These are phyloP conservation scores for Vigna radiata DNA, from an alignment of 306 rosid genomes.

Conservation along the genomic window DNA sequence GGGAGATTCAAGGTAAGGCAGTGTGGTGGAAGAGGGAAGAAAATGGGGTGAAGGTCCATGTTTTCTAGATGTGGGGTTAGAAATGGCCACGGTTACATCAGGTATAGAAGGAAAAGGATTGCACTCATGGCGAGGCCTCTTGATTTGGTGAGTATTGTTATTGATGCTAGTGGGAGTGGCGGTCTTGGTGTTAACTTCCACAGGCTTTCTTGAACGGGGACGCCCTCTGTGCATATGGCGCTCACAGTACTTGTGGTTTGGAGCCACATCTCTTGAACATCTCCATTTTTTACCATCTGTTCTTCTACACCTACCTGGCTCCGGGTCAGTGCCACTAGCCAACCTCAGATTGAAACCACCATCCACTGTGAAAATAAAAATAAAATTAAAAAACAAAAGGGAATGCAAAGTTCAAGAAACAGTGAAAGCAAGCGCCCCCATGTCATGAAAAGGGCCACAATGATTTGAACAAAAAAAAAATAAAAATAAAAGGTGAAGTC, in stretches of 20 bases:
- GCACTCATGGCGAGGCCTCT: slow-evolving; percentile 62
- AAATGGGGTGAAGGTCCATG: slow-evolving; percentile 53
- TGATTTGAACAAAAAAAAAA: slow-evolving; percentile 31
- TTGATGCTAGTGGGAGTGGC: not conserved
- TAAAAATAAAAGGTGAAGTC: slow-evolving; percentile 18
- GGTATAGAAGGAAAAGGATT: slow-evolving; percentile 45
- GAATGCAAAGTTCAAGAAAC: slow-evolving; percentile 39
- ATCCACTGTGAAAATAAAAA: slow-evolving; percentile 44
- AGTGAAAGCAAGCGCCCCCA: slow-evolving; percentile 33
- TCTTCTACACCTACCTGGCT: slow-evolving; percentile 80
- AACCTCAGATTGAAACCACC: slow-evolving; percentile 63
- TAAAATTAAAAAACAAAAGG: not conserved
- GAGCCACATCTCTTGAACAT: slow-evolving; percentile 84
- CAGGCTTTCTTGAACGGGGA: slow-evolving; percentile 99
- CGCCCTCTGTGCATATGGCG: slow-evolving; percentile 94
- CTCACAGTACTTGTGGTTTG: slow-evolving; percentile 77
- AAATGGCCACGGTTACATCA: slow-evolving; percentile 38
- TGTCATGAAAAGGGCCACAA: slow-evolving; percentile 33
- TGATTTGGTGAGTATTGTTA: slow-evolving; percentile 37
- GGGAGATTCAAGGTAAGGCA: slow-evolving; percentile 51
- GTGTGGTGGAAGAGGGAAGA: slow-evolving; percentile 45
- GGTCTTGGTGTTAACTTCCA: slow-evolving; percentile 67
- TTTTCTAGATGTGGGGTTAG: slow-evolving; percentile 45
- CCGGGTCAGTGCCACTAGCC: slow-evolving; percentile 64
- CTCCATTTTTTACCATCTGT: slow-evolving; percentile 95